A percentile compares a stretch with the other conserved stretches of the same genome.
Evolutionary conservation across 148 eudicot genomes (phyloP).

Genomic region (Pouteria glomerata): DNA sequence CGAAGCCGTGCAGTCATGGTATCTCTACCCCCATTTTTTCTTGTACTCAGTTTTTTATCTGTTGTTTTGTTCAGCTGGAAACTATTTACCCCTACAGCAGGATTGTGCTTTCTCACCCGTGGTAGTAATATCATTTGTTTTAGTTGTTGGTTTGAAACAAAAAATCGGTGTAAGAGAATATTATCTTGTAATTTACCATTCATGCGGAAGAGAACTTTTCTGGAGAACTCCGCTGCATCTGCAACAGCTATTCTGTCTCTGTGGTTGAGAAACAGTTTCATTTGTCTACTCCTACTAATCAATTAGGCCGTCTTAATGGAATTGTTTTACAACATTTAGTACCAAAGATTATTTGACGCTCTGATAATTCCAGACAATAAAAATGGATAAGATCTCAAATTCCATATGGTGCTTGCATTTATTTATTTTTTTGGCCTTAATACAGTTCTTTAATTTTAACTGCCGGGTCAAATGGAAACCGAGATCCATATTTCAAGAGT

Average conservation of each 20-base stretch:
- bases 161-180: neutral
- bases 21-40: constrained; percentile 22
- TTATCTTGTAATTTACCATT: neutral
- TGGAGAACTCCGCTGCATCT: neutral
- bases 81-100: neutral
- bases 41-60: constrained; percentile 9
- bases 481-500: neutral
- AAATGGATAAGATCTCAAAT: neutral
- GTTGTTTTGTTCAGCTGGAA: neutral
- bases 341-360: neutral
- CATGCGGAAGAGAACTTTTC: neutral
- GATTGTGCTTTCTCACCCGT: neutral
- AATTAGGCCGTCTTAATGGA: neutral
- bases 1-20: constrained; percentile 98
- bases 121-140: neutral
- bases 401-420: neutral
- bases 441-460: too few species aligned
- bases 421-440: too few species aligned
- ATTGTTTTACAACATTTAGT: neutral
- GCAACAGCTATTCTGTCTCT: too few species aligned
- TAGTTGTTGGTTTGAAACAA: constrained; percentile 4
- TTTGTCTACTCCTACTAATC: neutral
- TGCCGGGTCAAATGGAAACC: too few species aligned
- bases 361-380: too few species aligned
- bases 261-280: neutral